These are phyloP conservation scores for Brassica incana DNA, from an alignment of 345 rosid species.

Conservation along the genomic window DNA sequence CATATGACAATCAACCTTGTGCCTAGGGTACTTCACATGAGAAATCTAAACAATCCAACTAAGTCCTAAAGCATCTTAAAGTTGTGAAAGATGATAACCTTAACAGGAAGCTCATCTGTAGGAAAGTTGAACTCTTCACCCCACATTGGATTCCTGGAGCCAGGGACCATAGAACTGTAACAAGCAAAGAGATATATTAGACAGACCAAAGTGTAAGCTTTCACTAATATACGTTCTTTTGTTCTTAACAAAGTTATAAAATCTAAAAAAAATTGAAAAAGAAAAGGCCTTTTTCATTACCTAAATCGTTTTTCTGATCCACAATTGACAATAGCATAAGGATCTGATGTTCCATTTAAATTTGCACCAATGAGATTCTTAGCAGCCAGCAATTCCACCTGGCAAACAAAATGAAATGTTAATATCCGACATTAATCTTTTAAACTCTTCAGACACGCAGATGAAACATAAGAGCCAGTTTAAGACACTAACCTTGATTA, in stretches of 20 bases:
- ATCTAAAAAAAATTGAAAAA: background rate
- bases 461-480: conserved; percentile 2
- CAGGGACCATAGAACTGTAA: conserved; percentile 94
- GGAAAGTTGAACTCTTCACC: conserved; percentile 96
- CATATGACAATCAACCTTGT: background rate
- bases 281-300: conserved; percentile 40
- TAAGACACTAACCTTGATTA: conserved; percentile 35
- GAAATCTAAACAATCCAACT: background rate
- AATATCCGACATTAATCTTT: background rate
- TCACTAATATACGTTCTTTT: conserved; percentile 6
- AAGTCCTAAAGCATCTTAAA: conserved; percentile 1
- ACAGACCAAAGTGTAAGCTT: conserved; percentile 2
- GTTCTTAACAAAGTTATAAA: conserved; percentile 4
- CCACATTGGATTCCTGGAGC: conserved; percentile 99
- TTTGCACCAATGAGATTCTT: conserved; percentile 96
- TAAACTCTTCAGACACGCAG: background rate
- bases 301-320: conserved; percentile 95
- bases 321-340: conserved; percentile 95
- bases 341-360: conserved; percentile 96
- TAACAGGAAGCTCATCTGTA: conserved; percentile 82
- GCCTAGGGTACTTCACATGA: background rate
- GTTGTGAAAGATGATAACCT: conserved; percentile 50
- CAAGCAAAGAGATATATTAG: conserved; percentile 25
- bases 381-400: conserved; percentile 96
- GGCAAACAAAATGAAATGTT: conserved; percentile 22